These are phyloP conservation scores for Aspergillus tubingensis DNA, from an alignment of 2,329 filamentous ascomycete species.

Conservation along the genomic window DNA sequence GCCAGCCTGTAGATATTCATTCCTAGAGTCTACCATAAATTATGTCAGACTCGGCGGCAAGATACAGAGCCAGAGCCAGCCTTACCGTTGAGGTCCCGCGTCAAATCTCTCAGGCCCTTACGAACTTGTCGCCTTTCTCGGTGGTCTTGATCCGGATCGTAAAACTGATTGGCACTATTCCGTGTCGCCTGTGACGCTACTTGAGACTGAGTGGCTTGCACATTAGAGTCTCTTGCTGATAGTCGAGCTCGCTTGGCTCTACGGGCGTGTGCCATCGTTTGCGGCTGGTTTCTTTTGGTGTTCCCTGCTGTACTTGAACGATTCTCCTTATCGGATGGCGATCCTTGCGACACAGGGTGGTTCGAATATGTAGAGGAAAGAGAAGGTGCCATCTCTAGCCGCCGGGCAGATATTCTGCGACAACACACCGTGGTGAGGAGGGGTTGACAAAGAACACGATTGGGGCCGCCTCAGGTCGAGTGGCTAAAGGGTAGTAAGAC, in stretches of 20 bases:
- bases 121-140: constrained; percentile 72
- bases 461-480: constrained; percentile 4
- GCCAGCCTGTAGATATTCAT: constrained; percentile 68
- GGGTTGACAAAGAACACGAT: constrained; percentile 11
- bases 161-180: constrained; percentile 54
- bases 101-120: constrained; percentile 68
- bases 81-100: constrained; percentile 60
- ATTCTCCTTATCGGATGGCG: constrained; percentile 56
- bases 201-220: constrained; percentile 29
- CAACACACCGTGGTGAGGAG: constrained; percentile 15
- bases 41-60: neutral
- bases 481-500: neutral
- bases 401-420: constrained; percentile 15
- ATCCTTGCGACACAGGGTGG: constrained; percentile 36
- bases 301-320: constrained; percentile 22
- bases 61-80: too few relatives aligned
- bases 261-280: constrained; percentile 38
- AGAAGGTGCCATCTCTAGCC: constrained; percentile 32
- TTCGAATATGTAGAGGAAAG: constrained; percentile 19
- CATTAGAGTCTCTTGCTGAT: constrained; percentile 34
- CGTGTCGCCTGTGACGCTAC: constrained; percentile 28
- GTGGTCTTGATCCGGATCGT: constrained; percentile 80
- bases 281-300: constrained; percentile 48
- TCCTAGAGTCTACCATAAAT: constrained; percentile 60
- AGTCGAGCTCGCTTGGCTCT: constrained; percentile 47